phyloP scores from a whole-genome alignment of 2,329 filamentous ascomycete genomes.

The Fusarium duplospermum region DNA sequence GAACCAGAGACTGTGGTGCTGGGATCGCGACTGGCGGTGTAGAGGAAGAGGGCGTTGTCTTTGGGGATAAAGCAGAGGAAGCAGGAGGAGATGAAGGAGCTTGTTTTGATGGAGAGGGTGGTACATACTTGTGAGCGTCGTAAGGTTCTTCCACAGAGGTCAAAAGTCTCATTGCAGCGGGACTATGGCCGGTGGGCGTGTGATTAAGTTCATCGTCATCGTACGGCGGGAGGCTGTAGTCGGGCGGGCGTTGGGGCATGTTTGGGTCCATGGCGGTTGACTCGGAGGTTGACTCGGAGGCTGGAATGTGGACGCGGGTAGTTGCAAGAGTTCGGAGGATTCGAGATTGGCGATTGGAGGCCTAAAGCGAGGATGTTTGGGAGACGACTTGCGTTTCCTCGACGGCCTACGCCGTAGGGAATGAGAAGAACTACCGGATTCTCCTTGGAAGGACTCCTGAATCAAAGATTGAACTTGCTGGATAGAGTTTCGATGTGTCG shows the following conservation, averaged over 20 bases:
- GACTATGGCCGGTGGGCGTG: conserved; percentile 60
- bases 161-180: conserved; percentile 69
- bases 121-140: conserved; percentile 67
- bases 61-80: conserved; percentile 18
- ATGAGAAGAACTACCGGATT: conserved; percentile 5
- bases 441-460: not conserved
- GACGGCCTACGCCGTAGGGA: conserved; percentile 36
- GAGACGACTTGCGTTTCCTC: conserved; percentile 14
- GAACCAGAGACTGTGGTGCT: conserved; percentile 19
- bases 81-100: conserved; percentile 14
- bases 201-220: conserved; percentile 62
- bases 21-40: conserved; percentile 31
- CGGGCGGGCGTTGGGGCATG: conserved; percentile 65
- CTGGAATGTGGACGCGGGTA: conserved; percentile 46
- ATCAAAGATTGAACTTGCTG: not conserved
- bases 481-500: conserved; percentile 7
- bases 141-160: conserved; percentile 71
- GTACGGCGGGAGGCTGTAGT: conserved; percentile 68
- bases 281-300: conserved; percentile 33
- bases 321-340: conserved; percentile 31
- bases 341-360: conserved; percentile 13
- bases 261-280: conserved; percentile 60
- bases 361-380: conserved; percentile 5
- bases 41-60: conserved; percentile 20
- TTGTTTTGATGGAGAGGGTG: conserved; percentile 31